These are phyloP conservation scores for Zizania palustris DNA, from an alignment of 202 grass and related monocot species.

Conservation along the genomic window DNA sequence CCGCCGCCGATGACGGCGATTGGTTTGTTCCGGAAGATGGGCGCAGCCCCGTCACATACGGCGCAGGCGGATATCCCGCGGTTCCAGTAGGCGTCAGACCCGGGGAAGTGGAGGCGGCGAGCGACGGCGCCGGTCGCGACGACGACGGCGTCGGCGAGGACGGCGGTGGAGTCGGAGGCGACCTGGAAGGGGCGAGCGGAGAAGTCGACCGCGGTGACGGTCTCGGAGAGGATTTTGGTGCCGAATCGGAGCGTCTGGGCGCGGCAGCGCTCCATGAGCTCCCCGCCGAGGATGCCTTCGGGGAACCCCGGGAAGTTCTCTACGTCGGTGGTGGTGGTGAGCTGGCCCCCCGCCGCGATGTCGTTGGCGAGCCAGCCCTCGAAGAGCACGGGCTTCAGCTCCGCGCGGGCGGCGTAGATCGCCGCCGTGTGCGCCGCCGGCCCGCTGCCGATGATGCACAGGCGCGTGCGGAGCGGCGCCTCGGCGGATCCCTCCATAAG, in stretches of 20 bases:
- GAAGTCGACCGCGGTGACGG: slow-evolving; percentile 70
- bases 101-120: slow-evolving; percentile 71
- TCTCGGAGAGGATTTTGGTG: slow-evolving; percentile 77
- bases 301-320: slow-evolving; percentile 96
- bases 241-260: slow-evolving; percentile 67
- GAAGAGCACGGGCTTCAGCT: slow-evolving; percentile 87
- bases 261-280: slow-evolving; percentile 77
- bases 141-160: slow-evolving; percentile 76
- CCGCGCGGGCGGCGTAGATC: slow-evolving; percentile 91
- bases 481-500: slow-evolving; percentile 49
- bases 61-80: slow-evolving; percentile 90
- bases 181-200: slow-evolving; percentile 64
- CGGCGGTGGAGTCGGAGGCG: slow-evolving; percentile 58
- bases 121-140: slow-evolving; percentile 87
- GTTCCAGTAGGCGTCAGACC: slow-evolving; percentile 84
- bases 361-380: slow-evolving; percentile 94
- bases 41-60: slow-evolving; percentile 88
- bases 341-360: slow-evolving; percentile 90
- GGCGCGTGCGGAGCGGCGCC: slow-evolving; percentile 57
- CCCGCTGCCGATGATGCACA: slow-evolving; percentile 96
- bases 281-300: slow-evolving; percentile 62
- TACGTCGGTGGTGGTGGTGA: slow-evolving; percentile 97
- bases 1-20: slow-evolving; percentile 89
- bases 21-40: slow-evolving; percentile 86
- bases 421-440: slow-evolving; percentile 90